Evolutionary conservation across 352 stramenopile genomes (phyloP).

Genomic region (Lagenidium giganteum): DNA sequence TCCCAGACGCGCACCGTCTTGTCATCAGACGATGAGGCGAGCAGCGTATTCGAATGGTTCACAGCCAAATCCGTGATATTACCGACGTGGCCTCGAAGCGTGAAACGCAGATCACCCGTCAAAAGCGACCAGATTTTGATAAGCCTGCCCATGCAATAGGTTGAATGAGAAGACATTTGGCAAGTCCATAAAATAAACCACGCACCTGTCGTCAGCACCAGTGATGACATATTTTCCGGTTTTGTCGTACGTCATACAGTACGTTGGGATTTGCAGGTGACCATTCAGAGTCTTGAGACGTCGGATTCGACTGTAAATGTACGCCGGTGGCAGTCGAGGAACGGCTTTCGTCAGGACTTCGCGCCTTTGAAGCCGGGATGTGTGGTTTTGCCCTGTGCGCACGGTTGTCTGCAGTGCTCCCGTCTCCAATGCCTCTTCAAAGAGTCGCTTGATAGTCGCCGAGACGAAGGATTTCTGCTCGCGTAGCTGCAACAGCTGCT

Average conservation of each 20-base stretch:
- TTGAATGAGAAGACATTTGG: neutral
- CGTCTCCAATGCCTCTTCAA: slow-evolving; percentile 29
- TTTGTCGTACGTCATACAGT: slow-evolving; percentile 95
- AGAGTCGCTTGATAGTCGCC: slow-evolving; percentile 24
- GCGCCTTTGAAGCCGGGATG: slow-evolving; percentile 39
- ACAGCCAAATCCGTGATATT: slow-evolving; percentile 90
- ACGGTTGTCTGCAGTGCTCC: slow-evolving; percentile 41
- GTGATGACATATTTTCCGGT: slow-evolving; percentile 95
- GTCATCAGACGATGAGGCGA: slow-evolving; percentile 86
- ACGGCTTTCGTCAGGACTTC: slow-evolving; percentile 34
- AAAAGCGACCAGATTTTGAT: slow-evolving; percentile 96
- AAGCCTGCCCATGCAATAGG: slow-evolving; percentile 76
- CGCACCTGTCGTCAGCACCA: slow-evolving; percentile 92
- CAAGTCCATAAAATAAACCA: neutral
- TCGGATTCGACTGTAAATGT: slow-evolving; percentile 76
- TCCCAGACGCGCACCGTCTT: slow-evolving; percentile 89
- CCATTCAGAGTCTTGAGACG: slow-evolving; percentile 87
- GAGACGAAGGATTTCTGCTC: slow-evolving; percentile 30
- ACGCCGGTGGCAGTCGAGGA: slow-evolving; percentile 33
- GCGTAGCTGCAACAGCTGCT: slow-evolving; percentile 67
- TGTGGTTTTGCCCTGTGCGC: slow-evolving; percentile 54
- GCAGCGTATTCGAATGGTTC: slow-evolving; percentile 72
- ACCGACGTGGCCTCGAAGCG: slow-evolving; percentile 78
- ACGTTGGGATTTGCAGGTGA: slow-evolving; percentile 93
- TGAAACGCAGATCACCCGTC: slow-evolving; percentile 79